Conservation (phyloP, 2,329 filamentous ascomycete species). For the Dryadomyces sulphureus region DNA sequence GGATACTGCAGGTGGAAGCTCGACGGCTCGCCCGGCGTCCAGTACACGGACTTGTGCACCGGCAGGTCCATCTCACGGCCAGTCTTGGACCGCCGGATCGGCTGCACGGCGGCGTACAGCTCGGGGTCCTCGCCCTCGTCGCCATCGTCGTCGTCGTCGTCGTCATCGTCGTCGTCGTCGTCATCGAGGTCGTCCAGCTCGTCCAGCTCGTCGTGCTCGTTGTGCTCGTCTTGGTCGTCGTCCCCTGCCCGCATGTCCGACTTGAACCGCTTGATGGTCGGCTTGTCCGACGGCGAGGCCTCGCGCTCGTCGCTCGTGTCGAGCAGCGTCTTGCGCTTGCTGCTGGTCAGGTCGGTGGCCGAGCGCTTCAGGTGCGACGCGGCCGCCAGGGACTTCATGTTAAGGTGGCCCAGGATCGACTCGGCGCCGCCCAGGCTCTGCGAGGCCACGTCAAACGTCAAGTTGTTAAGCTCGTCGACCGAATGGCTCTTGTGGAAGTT, state of each 20-base stretch:
- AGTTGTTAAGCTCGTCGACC: slow-evolving; percentile 33
- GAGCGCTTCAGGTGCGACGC: slow-evolving; percentile 12
- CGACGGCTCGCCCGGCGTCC: slow-evolving; percentile 34
- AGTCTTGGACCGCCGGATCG: slow-evolving; percentile 31
- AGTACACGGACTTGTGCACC: slow-evolving; percentile 41
- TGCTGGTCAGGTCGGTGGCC: slow-evolving; percentile 25
- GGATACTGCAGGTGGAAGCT: slow-evolving; percentile 50
- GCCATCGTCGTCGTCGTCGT: slow-evolving; percentile 25
- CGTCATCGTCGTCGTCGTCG: slow-evolving; percentile 16
- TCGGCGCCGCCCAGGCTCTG: slow-evolving; percentile 40
- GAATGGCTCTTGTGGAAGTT: slow-evolving; percentile 21
- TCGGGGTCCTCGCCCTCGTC: slow-evolving; percentile 27
- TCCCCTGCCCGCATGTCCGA: slow-evolving; percentile 26
- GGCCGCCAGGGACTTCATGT: slow-evolving; percentile 24
- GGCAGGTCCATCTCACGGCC: slow-evolving; percentile 43
- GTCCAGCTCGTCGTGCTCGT: no score
- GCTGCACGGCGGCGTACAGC: slow-evolving; percentile 33
- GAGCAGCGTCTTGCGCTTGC: slow-evolving; percentile 39
- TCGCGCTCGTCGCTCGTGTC: slow-evolving; percentile 36
- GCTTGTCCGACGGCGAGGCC: slow-evolving; percentile 21
- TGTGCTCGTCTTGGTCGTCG: neutral
- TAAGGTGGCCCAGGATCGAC: slow-evolving; percentile 26
- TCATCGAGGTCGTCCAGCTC: neutral
- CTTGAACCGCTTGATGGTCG: slow-evolving; percentile 40
- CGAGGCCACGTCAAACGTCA: slow-evolving; percentile 36